These are phyloP conservation scores for Teratosphaeria epicoccoides DNA, from an alignment of 2,329 filamentous ascomycete genomes.

Conservation along the genomic window DNA sequence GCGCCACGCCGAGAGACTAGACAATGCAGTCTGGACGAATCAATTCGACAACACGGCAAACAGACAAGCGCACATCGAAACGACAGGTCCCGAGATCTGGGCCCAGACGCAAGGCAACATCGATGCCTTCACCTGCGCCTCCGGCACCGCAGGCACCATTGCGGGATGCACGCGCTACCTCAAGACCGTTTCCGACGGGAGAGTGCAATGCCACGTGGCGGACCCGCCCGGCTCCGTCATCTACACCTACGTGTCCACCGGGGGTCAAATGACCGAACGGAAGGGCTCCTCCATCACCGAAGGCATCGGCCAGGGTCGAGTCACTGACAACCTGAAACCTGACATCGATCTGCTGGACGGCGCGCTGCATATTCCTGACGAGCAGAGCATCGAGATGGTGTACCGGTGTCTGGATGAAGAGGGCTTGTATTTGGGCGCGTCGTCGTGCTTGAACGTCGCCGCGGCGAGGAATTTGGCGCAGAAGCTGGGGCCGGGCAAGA, in stretches of 20 bases:
- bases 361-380: constrained; percentile 73
- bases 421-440: constrained; percentile 87
- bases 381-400: constrained; percentile 95
- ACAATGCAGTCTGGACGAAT: constrained; percentile 95
- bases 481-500: constrained; percentile 78
- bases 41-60: constrained; percentile 98
- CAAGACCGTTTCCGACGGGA: constrained; percentile 68
- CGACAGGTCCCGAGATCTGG: constrained; percentile 97
- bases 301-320: constrained; percentile 89
- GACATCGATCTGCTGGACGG: constrained; percentile 80
- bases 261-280: constrained; percentile 74
- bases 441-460: constrained; percentile 87
- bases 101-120: constrained; percentile 73
- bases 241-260: constrained; percentile 80
- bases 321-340: constrained; percentile 86
- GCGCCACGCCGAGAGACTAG: constrained; percentile 73
- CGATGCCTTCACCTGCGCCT: constrained; percentile 91
- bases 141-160: constrained; percentile 83
- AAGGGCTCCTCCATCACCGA: constrained; percentile 86
- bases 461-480: constrained; percentile 89
- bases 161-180: constrained; percentile 81
- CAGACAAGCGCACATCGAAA: constrained; percentile 87
- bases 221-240: constrained; percentile 91
- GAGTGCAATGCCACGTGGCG: constrained; percentile 78
- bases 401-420: constrained; percentile 94